Conservation (phyloP, 305 asterid genomes). For the Petunia hybrid region DNA sequence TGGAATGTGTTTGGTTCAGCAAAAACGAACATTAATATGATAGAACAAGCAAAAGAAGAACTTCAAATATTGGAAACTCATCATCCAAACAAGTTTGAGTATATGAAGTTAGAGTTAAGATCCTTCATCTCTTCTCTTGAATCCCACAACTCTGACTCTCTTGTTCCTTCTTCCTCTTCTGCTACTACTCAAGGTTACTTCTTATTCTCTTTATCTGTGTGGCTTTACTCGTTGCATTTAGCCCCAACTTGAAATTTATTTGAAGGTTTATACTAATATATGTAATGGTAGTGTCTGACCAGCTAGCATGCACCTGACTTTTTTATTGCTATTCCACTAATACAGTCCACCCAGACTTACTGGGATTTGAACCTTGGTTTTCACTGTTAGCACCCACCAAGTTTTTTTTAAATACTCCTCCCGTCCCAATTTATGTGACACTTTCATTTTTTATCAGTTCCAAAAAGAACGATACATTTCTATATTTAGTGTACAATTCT, state of each 20-base stretch:
- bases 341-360: too few relatives aligned
- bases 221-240: background rate
- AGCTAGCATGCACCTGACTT: too few relatives aligned
- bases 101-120: conserved; percentile 55
- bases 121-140: conserved; percentile 56
- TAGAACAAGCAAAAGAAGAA: conserved; percentile 65
- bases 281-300: too few relatives aligned
- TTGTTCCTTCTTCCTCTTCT: conserved; percentile 38
- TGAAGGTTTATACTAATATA: too few relatives aligned
- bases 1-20: conserved; percentile 15
- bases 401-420: too few relatives aligned
- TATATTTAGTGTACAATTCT: too few relatives aligned
- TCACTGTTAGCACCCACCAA: too few relatives aligned
- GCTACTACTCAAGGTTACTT: conserved; percentile 55
- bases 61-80: conserved; percentile 58
- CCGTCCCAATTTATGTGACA: too few relatives aligned
- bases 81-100: conserved; percentile 50
- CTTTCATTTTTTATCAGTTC: too few relatives aligned
- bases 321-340: too few relatives aligned
- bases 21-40: conserved; percentile 27
- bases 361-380: too few relatives aligned
- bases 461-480: too few relatives aligned
- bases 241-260: background rate
- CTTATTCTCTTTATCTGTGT: background rate
- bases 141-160: conserved; percentile 29